A percentile compares a stretch with the other conserved stretches of the same genome.
These are phyloP conservation scores for Begonia masoniana DNA, from an alignment of 306 rosid species.

Conservation along the genomic window DNA sequence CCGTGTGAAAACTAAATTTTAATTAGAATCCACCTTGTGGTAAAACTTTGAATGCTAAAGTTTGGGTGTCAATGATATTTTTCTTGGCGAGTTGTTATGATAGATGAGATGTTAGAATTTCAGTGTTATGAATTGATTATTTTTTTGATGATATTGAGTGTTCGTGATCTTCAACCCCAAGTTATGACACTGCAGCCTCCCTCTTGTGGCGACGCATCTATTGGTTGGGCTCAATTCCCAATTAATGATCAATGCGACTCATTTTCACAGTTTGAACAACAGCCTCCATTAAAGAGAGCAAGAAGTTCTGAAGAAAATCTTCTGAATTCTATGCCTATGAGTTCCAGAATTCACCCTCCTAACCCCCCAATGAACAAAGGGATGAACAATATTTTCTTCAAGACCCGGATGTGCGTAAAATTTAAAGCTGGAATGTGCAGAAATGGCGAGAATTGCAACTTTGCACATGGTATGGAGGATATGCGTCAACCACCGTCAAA, in stretches of 20 bases:
- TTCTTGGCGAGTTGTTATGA: too few species aligned
- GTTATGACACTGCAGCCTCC: conserved; percentile 27
- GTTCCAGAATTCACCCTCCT: conserved; percentile 22
- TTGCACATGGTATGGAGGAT: conserved; percentile 85
- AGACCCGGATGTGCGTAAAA: conserved; percentile 80
- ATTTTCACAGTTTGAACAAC: conserved; percentile 26
- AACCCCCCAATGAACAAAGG: conserved; percentile 41
- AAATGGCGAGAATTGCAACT: conserved; percentile 79
- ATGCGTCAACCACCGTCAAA: conserved; percentile 87
- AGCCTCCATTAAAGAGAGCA: conserved; percentile 42
- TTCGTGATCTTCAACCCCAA: conserved; percentile 31
- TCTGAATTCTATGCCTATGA: conserved; percentile 17
- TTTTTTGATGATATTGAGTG: conserved; percentile 31
- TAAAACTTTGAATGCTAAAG: too few species aligned
- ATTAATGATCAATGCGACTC: conserved; percentile 27
- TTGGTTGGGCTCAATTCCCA: conserved; percentile 40
- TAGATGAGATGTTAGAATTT: too few species aligned
- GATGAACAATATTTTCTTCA: conserved; percentile 52
- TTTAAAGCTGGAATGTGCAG: conserved; percentile 59
- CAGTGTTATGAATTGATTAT: neutral
- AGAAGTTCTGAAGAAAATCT: conserved; percentile 38
- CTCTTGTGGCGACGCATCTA: conserved; percentile 38
- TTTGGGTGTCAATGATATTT: too few species aligned
- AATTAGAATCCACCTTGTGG: too few species aligned
- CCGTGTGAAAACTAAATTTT: too few species aligned